These are phyloP conservation scores for Oryza nivara DNA, from an alignment of 176 grass and related monocot species.

Conservation along the genomic window DNA sequence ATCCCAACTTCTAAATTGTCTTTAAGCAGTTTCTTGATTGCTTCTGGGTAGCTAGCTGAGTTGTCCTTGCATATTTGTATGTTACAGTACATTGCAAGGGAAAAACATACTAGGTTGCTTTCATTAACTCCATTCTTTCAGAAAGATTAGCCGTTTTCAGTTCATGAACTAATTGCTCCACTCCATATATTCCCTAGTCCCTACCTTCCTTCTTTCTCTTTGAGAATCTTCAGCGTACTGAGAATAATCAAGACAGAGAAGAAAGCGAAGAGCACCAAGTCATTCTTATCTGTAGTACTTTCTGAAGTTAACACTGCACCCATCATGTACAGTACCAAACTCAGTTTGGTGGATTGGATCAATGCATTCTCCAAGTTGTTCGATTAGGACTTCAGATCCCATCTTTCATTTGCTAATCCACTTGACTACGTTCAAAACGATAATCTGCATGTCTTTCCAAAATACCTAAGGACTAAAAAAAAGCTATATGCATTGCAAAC, in stretches of 20 bases:
- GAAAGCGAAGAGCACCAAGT: constrained; percentile 15
- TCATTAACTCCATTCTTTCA: neutral
- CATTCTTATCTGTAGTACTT: neutral
- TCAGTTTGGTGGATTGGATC: constrained; percentile 11
- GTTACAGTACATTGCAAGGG: neutral
- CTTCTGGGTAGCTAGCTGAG: neutral
- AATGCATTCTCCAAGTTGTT: neutral
- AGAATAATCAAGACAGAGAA: neutral
- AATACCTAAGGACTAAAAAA: neutral
- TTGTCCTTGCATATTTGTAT: neutral
- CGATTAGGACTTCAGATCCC: constrained; percentile 1
- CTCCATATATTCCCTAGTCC: neutral
- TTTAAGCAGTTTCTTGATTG: neutral
- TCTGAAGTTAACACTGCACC: neutral
- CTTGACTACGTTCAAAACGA: neutral
- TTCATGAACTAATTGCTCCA: neutral
- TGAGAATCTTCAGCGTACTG: neutral
- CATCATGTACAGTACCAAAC: neutral
- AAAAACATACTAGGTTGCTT: neutral
- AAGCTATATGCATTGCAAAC: neutral
- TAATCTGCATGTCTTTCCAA: constrained; percentile 28
- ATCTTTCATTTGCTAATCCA: neutral
- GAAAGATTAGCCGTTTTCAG: constrained; percentile 8
- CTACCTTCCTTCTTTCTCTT: neutral
- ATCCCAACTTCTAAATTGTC: neutral